A percentile compares a stretch with the other conserved stretches of the same genome.
Evolutionary conservation across 345 rosid species (phyloP).

Genomic region (Barbarea vulgaris): DNA sequence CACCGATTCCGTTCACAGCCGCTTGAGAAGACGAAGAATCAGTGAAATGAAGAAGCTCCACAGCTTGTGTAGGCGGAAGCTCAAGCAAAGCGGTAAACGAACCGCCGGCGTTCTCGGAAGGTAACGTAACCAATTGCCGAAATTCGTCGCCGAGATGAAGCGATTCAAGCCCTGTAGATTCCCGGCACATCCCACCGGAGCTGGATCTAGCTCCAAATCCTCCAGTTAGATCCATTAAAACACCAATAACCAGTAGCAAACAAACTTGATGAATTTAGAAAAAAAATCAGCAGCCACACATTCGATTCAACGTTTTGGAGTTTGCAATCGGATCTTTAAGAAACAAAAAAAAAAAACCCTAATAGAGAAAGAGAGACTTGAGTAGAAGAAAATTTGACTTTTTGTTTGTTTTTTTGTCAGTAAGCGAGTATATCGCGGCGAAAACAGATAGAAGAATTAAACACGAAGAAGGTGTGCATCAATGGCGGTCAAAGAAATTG

Average conservation of each 20-base stretch:
- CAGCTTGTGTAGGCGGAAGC: conserved; percentile 60
- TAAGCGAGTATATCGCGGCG: conserved; percentile 27
- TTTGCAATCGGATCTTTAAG: conserved; percentile 12
- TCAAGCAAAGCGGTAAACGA: conserved; percentile 73
- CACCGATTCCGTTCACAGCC: conserved; percentile 20
- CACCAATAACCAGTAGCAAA: not conserved
- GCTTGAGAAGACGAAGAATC: conserved; percentile 43
- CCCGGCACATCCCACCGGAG: conserved; percentile 24
- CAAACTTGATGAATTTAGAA: not conserved
- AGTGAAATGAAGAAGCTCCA: conserved; percentile 64
- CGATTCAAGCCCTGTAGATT: conserved; percentile 46
- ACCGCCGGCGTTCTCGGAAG: conserved; percentile 52
- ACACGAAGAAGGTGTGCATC: conserved; percentile 17
- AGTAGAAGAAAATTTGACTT: not conserved
- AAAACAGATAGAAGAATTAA: not conserved
- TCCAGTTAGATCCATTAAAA: conserved; percentile 53
- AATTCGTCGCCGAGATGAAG: conserved; percentile 59
- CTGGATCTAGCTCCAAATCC: conserved; percentile 54
- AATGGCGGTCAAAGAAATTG: conserved; percentile 41
- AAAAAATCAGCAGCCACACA: conserved; percentile 3
- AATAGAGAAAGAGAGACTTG: conserved; percentile 10
- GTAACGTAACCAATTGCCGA: conserved; percentile 47
- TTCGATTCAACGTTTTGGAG: not conserved
- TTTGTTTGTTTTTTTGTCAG: conserved; percentile 17
- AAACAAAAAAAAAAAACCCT: not conserved